Evolutionary conservation across 2,329 filamentous ascomycete genomes (phyloP).

Genomic region (Sarocladium oryzae): DNA sequence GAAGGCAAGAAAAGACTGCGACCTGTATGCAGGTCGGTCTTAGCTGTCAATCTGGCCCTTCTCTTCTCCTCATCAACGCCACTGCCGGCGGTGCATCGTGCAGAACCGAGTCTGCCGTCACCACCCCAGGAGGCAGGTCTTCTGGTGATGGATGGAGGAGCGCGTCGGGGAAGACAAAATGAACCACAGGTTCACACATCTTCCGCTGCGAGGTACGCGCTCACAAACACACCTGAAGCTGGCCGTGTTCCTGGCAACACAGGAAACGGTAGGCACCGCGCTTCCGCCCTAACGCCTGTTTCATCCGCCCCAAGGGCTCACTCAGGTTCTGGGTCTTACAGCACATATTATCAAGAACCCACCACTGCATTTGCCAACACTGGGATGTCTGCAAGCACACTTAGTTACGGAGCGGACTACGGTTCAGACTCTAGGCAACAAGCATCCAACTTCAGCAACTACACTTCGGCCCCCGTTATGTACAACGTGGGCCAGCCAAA

Average conservation of each 20-base stretch:
- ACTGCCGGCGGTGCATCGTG: slow-evolving; percentile 60
- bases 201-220: slow-evolving; percentile 47
- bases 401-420: slow-evolving; percentile 60
- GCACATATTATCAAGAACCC: slow-evolving; percentile 53
- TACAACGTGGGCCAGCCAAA: slow-evolving; percentile 67
- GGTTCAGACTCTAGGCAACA: slow-evolving; percentile 53
- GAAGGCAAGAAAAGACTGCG: background rate
- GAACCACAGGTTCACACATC: slow-evolving; percentile 60
- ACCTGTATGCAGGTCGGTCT: slow-evolving; percentile 3
- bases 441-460: slow-evolving; percentile 49
- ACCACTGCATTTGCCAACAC: slow-evolving; percentile 44
- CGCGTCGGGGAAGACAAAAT: slow-evolving; percentile 67
- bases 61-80: slow-evolving; percentile 54
- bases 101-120: slow-evolving; percentile 38
- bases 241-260: slow-evolving; percentile 26
- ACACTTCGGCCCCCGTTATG: slow-evolving; percentile 63
- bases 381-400: slow-evolving; percentile 48
- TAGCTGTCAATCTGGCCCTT: slow-evolving; percentile 54
- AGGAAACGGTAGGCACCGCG: slow-evolving; percentile 37
- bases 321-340: slow-evolving; percentile 46
- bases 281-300: slow-evolving; percentile 35
- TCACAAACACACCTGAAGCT: slow-evolving; percentile 43
- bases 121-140: slow-evolving; percentile 42
- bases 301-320: slow-evolving; percentile 24
- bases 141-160: slow-evolving; percentile 73